phyloP scores from a whole-genome alignment of 1,139 yeast genomes.

The Kodamaea ohmeri region DNA sequence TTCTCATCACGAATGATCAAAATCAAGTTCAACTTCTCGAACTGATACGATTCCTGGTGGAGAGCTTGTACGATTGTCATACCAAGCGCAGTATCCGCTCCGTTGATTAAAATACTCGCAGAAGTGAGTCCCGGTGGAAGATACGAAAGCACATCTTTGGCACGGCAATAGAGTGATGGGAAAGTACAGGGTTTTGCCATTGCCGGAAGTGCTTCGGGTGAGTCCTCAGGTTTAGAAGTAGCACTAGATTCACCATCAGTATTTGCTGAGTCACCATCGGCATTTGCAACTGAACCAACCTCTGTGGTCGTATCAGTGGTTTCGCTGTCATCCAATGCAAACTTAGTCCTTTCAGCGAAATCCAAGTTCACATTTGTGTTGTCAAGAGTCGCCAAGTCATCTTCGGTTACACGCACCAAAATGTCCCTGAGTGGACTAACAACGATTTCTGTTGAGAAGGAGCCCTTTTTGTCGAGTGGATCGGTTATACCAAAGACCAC shows the following conservation, averaged over 20 bases:
- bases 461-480: slow-evolving; percentile 36
- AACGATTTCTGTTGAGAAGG: slow-evolving; percentile 36
- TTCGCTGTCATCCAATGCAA: slow-evolving; percentile 6
- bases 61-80: slow-evolving; percentile 36
- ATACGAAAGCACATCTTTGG: slow-evolving; percentile 37
- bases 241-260: neutral
- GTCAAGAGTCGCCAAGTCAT: slow-evolving; percentile 21
- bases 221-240: neutral
- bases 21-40: slow-evolving; percentile 27
- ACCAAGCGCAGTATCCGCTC: slow-evolving; percentile 45
- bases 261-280: neutral
- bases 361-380: slow-evolving; percentile 14
- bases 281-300: too few species aligned
- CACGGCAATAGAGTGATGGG: slow-evolving; percentile 39
- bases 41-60: slow-evolving; percentile 25
- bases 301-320: too few species aligned
- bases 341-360: slow-evolving; percentile 2
- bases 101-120: slow-evolving; percentile 39
- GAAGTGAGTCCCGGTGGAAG: slow-evolving; percentile 18
- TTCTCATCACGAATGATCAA: slow-evolving; percentile 33
- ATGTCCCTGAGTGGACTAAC: slow-evolving; percentile 35
- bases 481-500: slow-evolving; percentile 38
- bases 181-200: slow-evolving; percentile 37
- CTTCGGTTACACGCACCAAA: slow-evolving; percentile 29
- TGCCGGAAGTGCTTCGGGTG: slow-evolving; percentile 22